Evolutionary conservation across 108 stramenopile species (phyloP), one percentile per base, ranked within the genome.

Genomic region (Pseudonitzschia multiseries): DNA sequence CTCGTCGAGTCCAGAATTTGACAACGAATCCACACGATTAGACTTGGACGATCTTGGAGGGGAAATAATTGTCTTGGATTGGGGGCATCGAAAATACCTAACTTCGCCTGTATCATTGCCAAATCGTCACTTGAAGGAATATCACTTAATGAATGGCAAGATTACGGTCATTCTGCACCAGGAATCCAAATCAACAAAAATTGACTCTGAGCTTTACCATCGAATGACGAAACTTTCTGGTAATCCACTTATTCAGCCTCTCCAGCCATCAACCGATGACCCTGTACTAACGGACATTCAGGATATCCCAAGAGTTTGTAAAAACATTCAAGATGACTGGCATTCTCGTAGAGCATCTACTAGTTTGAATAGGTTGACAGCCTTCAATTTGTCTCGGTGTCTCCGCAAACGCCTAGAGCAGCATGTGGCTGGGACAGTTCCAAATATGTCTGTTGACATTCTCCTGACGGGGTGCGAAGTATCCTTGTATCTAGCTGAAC

Each of bases 381-480:
- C 89, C 0, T 84, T 69, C 70, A 77, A 83, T 65, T 61, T 89
- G 14, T 76, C 78, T 17, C 70, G 76, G 8, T 84, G 84, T 53
- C 63, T 89, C 28, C 63, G 79, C 27, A 24, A 52, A 20, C 44
- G 83, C 18, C 57, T 89, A 42, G 67, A 80, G 43, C 74, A 42
- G 18, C 78, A 68, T 44, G 64, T 84, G 57, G 76, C 70, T n/a
- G 84, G 83, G 20, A 65, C 42, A 0, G 65, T 81, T 31, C 66
- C 72, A 17, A 21, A 50, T 21, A 59, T 75, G 31, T 44, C 81
- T 24, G 73, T 89, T 24, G 93, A 94, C 66, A 84, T 95, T 61
- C 71, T 92, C 0, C 50, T 95, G 10, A 89, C 87, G 18, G 94
- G 94, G 48, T 88, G 87, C 40, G 94, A 95, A 66, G 91, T 91